Conservation (phyloP, 768 basidiomycete species). For the Ramaria sp. region DNA sequence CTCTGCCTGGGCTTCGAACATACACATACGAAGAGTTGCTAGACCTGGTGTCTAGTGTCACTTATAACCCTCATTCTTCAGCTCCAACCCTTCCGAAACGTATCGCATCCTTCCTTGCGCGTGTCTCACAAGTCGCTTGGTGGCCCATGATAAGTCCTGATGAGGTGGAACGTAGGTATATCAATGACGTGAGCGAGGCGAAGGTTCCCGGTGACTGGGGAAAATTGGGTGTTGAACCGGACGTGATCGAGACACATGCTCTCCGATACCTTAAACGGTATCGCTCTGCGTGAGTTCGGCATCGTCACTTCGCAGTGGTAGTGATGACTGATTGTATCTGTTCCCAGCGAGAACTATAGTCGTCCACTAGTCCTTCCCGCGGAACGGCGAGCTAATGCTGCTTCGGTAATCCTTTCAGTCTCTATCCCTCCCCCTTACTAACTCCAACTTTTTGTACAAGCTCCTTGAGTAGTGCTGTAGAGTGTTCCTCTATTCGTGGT, state of each 20-base stretch:
- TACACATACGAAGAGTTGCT: slow-evolving; percentile 74
- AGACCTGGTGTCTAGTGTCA: slow-evolving; percentile 68
- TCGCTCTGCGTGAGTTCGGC: slow-evolving; percentile 66
- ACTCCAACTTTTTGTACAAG: neutral
- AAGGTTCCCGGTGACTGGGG: slow-evolving; percentile 74
- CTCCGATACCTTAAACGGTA: slow-evolving; percentile 86
- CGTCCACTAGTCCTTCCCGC: slow-evolving; percentile 56
- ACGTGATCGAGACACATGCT: slow-evolving; percentile 77
- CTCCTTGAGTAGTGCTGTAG: neutral
- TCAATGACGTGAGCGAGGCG: slow-evolving; percentile 51
- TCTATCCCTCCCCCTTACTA: neutral
- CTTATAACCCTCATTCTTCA: slow-evolving; percentile 57
- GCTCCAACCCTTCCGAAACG: slow-evolving; percentile 71
- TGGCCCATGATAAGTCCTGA: slow-evolving; percentile 91
- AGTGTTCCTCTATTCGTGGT: too few species aligned
- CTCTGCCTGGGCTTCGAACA: slow-evolving; percentile 82
- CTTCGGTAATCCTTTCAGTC: neutral
- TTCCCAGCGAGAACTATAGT: slow-evolving; percentile 49
- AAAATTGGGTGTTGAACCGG: slow-evolving; percentile 67
- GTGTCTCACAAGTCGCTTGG: slow-evolving; percentile 61
- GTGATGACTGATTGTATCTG: slow-evolving; percentile 11
- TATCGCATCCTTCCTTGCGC: slow-evolving; percentile 54
- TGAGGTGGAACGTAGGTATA: slow-evolving; percentile 78
- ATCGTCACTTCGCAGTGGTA: neutral
- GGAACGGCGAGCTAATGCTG: neutral